Percentiles rank a stretch among this genome's conserved stretches.
These are phyloP conservation scores for Ilex paraguariensis DNA, from an alignment of 305 asterid genomes.

Conservation along the genomic window DNA sequence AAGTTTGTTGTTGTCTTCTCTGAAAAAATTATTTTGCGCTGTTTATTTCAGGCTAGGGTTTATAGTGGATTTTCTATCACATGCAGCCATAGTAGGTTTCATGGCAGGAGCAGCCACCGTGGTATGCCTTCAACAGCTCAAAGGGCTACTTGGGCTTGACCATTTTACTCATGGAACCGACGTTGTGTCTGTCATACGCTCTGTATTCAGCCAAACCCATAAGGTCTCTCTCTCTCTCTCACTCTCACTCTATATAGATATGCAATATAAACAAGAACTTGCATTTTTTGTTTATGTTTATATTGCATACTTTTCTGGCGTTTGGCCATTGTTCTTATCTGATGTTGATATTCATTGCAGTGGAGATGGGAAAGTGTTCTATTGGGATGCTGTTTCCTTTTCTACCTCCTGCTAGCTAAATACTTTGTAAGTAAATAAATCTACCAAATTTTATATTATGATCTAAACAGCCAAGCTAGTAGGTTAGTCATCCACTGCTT, in stretches of 20 bases:
- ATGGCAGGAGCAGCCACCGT: constrained; percentile 39
- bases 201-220: constrained; percentile 12
- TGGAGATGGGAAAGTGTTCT: not conserved
- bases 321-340: too few relatives aligned
- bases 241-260: too few relatives aligned
- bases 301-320: too few relatives aligned
- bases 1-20: too few relatives aligned
- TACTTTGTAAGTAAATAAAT: not conserved
- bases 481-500: too few relatives aligned
- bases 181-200: constrained; percentile 25
- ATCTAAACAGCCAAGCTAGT: too few relatives aligned
- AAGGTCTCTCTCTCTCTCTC: not conserved
- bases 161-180: constrained; percentile 28
- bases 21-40: not conserved
- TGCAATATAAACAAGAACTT: too few relatives aligned
- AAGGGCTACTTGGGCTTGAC: constrained; percentile 27
- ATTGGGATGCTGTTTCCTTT: not conserved
- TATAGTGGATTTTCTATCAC: constrained; percentile 36
- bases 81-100: constrained; percentile 32
- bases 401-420: not conserved
- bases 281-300: too few relatives aligned
- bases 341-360: not conserved
- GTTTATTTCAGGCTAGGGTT: constrained; percentile 25
- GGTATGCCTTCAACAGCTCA: constrained; percentile 33
- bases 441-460: too few relatives aligned